phyloP scores from a whole-genome alignment of 352 stramenopile species.

The Pythium aphanidermatum region DNA sequence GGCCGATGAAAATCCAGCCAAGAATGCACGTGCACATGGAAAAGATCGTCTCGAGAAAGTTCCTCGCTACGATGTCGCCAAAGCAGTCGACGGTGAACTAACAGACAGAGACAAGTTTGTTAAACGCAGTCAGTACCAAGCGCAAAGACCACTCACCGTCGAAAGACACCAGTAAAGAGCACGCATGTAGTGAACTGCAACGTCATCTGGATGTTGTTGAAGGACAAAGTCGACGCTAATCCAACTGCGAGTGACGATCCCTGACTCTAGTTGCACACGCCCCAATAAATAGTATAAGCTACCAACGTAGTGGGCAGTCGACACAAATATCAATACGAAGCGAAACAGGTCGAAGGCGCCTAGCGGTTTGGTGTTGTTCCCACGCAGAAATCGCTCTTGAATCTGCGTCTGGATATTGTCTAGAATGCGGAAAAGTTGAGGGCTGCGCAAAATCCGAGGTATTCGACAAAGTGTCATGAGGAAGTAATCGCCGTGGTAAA shows the following conservation, averaged over 20 bases:
- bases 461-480: constrained; percentile 18
- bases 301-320: constrained; percentile 22
- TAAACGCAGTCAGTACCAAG: background rate
- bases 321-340: constrained; percentile 26
- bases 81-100: constrained; percentile 80
- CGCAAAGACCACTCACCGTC: constrained; percentile 28
- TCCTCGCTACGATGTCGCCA: constrained; percentile 55
- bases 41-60: constrained; percentile 55
- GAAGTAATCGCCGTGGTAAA: constrained; percentile 16
- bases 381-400: constrained; percentile 16
- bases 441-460: constrained; percentile 19
- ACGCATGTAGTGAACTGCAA: constrained; percentile 58
- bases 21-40: constrained; percentile 59
- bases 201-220: constrained; percentile 38
- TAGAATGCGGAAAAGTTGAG: constrained; percentile 18
- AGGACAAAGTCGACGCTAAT: constrained; percentile 51
- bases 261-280: constrained; percentile 14
- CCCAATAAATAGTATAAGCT: constrained; percentile 27
- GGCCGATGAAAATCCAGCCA: constrained; percentile 71
- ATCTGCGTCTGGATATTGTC: constrained; percentile 21
- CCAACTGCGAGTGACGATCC: constrained; percentile 33
- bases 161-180: constrained; percentile 77
- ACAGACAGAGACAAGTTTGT: background rate
- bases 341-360: constrained; percentile 26
- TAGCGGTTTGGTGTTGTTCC: constrained; percentile 20